Evolutionary conservation across 2,329 filamentous ascomycete species (phyloP), one percentile per base, ranked within the genome.

Genomic region (Fusarium multiceps): DNA sequence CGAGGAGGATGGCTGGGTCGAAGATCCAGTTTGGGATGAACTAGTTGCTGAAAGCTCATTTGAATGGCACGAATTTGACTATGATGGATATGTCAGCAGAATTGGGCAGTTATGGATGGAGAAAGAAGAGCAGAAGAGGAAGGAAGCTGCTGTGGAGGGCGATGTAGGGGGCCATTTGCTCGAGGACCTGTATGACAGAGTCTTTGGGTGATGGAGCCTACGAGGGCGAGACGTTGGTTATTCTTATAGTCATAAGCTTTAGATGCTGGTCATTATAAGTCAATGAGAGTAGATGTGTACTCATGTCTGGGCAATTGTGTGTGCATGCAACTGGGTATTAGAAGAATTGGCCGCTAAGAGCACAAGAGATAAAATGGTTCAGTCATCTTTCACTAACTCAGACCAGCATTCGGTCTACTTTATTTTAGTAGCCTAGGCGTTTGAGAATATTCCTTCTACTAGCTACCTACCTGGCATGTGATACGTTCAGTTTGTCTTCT

Each of bases 331-430:
- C 9, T 9, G 10, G 5, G 18, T n/a, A 37, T 37, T n/a, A 11
- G 4, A 34, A 37, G 32, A 11, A 18, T n/a, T 37, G 5, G 9
- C 16, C 16, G 9, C 5, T 9, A 8, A n/a, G 9, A n/a, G 16
- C 5, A n/a, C 9, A n/a, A 5, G 14, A n/a, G 32, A 37, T 9
- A 10, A 37, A 37, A 37, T 37, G 11, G 10, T 0, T 37, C 1
- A 37, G 32, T n/a, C 16, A 18, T 1, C 16, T 37, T 18, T 2
- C 0, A 10, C 16, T 0, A 6, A 9, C 5, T 11, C 3, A 4
- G 4, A 37, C 9, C 16, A 1, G 16, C 9, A 18, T 37, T 6
- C 11, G 4, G 32, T 5, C 9, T 18, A n/a, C 5, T 37, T n/a
- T 11, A 37, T 37, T n/a, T 37, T n/a, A n/a, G 9, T n/a, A 37